phyloP scores from a whole-genome alignment of 306 rosid species.

The Nissolia schottii region DNA sequence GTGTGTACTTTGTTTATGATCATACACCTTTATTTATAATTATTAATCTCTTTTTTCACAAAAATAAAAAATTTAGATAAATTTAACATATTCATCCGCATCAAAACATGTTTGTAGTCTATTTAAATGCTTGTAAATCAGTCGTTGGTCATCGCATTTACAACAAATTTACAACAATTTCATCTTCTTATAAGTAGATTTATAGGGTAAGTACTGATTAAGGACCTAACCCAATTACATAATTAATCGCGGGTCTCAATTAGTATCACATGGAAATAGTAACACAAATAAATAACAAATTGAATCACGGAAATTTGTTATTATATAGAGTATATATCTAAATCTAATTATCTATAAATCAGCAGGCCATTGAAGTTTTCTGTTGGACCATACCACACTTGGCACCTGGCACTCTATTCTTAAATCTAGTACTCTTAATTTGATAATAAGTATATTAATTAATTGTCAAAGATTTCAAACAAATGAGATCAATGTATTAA shows the following conservation, averaged over 20 bases:
- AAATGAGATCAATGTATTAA: background rate
- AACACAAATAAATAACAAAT: background rate
- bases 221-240: background rate
- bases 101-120: too few species aligned
- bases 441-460: background rate
- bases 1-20: too few species aligned
- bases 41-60: too few species aligned
- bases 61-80: too few species aligned
- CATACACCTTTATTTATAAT: too few species aligned
- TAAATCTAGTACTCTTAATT: background rate
- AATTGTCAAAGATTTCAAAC: background rate
- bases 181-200: background rate
- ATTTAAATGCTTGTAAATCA: too few species aligned
- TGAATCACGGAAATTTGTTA: background rate
- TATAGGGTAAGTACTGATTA: background rate
- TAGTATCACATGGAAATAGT: background rate
- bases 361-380: background rate
- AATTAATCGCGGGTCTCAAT: background rate
- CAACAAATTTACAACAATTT: background rate
- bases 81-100: too few species aligned
- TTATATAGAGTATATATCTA: background rate
- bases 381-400: background rate
- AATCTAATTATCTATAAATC: background rate
- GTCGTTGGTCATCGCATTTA: too few species aligned
- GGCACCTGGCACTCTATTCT: background rate